Conservation (phyloP, 108 stramenopile genomes). For the Fragilaria crotonensis region DNA sequence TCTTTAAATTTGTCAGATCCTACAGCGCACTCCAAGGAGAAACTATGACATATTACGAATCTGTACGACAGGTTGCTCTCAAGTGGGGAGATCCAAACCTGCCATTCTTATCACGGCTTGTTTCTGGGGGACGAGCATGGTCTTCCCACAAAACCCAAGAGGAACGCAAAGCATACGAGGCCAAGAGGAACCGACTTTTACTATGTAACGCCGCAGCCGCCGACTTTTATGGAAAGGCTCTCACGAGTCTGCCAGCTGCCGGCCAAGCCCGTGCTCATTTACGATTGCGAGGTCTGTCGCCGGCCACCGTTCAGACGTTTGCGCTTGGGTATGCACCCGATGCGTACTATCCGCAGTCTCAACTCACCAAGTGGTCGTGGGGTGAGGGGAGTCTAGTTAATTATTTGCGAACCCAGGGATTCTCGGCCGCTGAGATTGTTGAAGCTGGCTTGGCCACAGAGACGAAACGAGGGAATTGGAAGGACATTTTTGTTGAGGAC, state of each 20-base stretch:
- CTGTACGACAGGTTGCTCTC: constrained; percentile 46
- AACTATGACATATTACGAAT: constrained; percentile 64
- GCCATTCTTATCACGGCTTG: background rate
- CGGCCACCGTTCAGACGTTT: constrained; percentile 62
- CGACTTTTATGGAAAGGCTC: constrained; percentile 69
- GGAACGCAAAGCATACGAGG: background rate
- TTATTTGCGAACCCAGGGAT: constrained; percentile 50
- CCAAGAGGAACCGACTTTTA: constrained; percentile 31
- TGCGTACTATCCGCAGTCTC: constrained; percentile 43
- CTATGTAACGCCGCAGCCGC: constrained; percentile 73
- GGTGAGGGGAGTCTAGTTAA: constrained; percentile 73
- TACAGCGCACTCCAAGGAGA: constrained; percentile 29
- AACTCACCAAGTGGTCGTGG: constrained; percentile 18
- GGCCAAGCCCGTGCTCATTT: constrained; percentile 70
- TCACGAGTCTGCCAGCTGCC: constrained; percentile 50
- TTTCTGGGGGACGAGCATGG: background rate
- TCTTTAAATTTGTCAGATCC: constrained; percentile 78
- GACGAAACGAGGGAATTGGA: constrained; percentile 24
- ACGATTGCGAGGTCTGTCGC: constrained; percentile 42
- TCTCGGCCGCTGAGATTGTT: constrained; percentile 68
- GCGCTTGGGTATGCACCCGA: constrained; percentile 89
- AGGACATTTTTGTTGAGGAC: background rate
- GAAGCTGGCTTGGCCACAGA: constrained; percentile 80
- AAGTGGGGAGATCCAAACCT: constrained; percentile 36
- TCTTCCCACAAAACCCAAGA: background rate